Evolutionary conservation across 2,329 filamentous ascomycete genomes (phyloP).

Genomic region (Talaromyces sp.): DNA sequence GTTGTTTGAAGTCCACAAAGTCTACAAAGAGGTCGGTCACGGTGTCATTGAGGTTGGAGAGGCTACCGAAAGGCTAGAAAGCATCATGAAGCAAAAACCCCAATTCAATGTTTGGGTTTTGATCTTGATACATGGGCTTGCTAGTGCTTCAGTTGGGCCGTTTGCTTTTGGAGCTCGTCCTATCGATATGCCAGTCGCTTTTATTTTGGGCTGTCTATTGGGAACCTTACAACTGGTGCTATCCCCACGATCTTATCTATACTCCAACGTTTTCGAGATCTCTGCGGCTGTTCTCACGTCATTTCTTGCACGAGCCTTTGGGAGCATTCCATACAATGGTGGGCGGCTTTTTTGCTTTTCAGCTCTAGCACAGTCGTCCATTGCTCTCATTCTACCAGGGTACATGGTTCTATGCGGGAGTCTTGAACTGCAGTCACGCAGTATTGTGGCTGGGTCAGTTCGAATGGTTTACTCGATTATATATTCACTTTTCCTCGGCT

Average conservation of each 20-base stretch:
- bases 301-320: conserved; percentile 64
- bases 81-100: conserved; percentile 54
- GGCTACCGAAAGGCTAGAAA: conserved; percentile 40
- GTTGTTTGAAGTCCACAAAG: conserved; percentile 41
- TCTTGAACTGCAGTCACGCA: conserved; percentile 65
- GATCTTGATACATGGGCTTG: conserved; percentile 68
- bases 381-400: conserved; percentile 67
- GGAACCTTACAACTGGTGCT: conserved; percentile 72
- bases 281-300: conserved; percentile 62
- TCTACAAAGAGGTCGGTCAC: conserved; percentile 48
- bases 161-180: conserved; percentile 75
- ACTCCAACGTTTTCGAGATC: conserved; percentile 62
- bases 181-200: conserved; percentile 75
- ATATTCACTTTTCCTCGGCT: conserved; percentile 68
- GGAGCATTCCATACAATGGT: conserved; percentile 54
- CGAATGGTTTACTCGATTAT: conserved; percentile 72
- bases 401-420: conserved; percentile 59
- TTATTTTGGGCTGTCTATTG: conserved; percentile 69
- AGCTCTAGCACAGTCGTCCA: conserved; percentile 65
- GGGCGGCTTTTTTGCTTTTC: conserved; percentile 63
- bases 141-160: conserved; percentile 69
- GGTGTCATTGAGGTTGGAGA: conserved; percentile 45
- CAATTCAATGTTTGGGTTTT: conserved; percentile 53
- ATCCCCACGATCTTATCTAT: conserved; percentile 67
- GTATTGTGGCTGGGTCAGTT: conserved; percentile 67